Percentiles rank a stretch among this genome's conserved stretches.
Evolutionary conservation across 805 yeast species (phyloP).

Genomic region (Blastobotrys americana): DNA sequence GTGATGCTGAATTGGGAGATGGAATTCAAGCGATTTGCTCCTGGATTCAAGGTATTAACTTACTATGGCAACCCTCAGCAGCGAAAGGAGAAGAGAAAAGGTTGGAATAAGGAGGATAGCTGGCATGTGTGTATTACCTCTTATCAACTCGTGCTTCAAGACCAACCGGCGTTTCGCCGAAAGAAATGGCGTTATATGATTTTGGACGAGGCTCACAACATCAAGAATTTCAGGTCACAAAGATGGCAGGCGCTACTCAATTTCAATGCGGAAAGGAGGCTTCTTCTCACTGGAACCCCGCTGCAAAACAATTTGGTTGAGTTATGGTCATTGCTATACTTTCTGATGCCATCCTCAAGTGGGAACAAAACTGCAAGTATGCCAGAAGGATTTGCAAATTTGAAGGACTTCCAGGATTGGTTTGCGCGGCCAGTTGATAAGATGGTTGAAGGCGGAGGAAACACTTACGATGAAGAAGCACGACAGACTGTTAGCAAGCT

Average conservation of each 20-base stretch:
- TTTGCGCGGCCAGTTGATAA: conserved; percentile 96
- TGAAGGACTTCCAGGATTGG: conserved; percentile 97
- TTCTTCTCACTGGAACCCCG: conserved; percentile 93
- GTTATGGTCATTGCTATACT: conserved; percentile 90
- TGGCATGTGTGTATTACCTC: conserved; percentile 97
- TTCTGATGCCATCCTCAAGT: conserved; percentile 87
- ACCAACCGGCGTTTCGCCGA: conserved; percentile 86
- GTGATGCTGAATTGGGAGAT: conserved; percentile 98
- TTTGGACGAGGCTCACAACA: conserved; percentile 92
- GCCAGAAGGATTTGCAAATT: conserved; percentile 94
- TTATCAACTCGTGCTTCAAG: conserved; percentile 95
- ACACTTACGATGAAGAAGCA: conserved; percentile 62
- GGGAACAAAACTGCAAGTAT: conserved; percentile 38
- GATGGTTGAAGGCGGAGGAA: conserved; percentile 74
- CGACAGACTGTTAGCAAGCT: conserved; percentile 76
- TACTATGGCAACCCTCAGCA: conserved; percentile 97
- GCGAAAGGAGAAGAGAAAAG: conserved; percentile 88
- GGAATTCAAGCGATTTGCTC: conserved; percentile 98
- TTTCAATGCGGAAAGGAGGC: conserved; percentile 83
- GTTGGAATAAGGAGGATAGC: conserved; percentile 95
- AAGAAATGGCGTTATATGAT: conserved; percentile 96
- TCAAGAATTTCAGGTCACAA: conserved; percentile 91
- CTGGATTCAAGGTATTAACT: conserved; percentile 91
- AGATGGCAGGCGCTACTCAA: conserved; percentile 95
- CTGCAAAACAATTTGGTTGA: conserved; percentile 91